These are phyloP conservation scores for Cytospora mali DNA, from an alignment of 2,329 filamentous ascomycete species.

Conservation along the genomic window DNA sequence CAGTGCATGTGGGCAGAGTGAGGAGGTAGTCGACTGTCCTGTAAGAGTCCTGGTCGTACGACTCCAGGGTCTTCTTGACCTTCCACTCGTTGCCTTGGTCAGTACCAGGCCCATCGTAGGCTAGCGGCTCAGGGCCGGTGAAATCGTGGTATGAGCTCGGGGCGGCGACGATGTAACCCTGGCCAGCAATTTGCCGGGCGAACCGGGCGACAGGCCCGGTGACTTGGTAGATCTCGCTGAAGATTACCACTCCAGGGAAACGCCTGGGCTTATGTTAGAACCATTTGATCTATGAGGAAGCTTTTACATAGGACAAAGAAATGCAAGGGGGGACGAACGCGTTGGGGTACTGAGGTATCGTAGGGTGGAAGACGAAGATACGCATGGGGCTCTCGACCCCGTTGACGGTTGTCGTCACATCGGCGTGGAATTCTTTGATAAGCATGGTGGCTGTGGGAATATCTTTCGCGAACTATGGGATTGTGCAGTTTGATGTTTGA, in stretches of 20 bases:
- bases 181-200: slow-evolving; percentile 85
- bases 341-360: slow-evolving; percentile 81
- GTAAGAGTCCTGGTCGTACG: slow-evolving; percentile 80
- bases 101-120: slow-evolving; percentile 86
- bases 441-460: slow-evolving; percentile 45
- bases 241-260: slow-evolving; percentile 86
- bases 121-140: slow-evolving; percentile 77
- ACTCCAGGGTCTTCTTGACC: slow-evolving; percentile 78
- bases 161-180: slow-evolving; percentile 91
- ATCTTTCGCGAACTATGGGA: background rate
- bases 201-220: slow-evolving; percentile 89
- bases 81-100: slow-evolving; percentile 88
- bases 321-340: slow-evolving; percentile 56
- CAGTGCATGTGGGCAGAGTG: slow-evolving; percentile 75
- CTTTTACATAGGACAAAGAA: background rate
- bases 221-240: slow-evolving; percentile 81
- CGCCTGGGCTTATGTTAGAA: slow-evolving; percentile 44
- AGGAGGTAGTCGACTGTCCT: slow-evolving; percentile 71
- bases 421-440: slow-evolving; percentile 55
- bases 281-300: too few species aligned
- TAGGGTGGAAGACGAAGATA: slow-evolving; percentile 86
- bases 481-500: background rate
- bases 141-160: slow-evolving; percentile 95
- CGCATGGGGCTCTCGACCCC: slow-evolving; percentile 59
- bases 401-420: slow-evolving; percentile 54